Evolutionary conservation across 1,284 basidiomycete species (phyloP).

Genomic region (Melampsora abietis-canadensis): DNA sequence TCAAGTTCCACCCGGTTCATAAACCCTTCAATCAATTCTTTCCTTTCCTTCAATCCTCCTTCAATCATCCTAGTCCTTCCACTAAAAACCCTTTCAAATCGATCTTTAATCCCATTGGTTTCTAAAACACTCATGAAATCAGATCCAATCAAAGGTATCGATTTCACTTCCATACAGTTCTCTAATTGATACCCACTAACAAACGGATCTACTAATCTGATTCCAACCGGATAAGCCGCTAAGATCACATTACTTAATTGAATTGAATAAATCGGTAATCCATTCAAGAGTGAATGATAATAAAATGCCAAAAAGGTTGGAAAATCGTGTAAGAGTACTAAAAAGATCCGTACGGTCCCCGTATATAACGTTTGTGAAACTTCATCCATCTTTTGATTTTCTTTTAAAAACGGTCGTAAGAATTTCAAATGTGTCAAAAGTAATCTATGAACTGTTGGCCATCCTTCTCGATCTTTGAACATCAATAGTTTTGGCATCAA

Average conservation of each 20-base stretch:
- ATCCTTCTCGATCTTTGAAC: conserved; percentile 80
- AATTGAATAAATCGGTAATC: conserved; percentile 85
- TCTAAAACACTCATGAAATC: conserved; percentile 81
- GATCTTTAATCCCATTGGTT: conserved; percentile 67
- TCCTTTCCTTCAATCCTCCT: not conserved
- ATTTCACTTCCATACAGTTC: conserved; percentile 79
- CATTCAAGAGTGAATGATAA: conserved; percentile 91
- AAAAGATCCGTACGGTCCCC: conserved; percentile 82
- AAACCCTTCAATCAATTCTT: conserved; percentile 9
- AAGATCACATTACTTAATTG: conserved; percentile 96
- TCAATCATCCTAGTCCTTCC: conserved; percentile 55
- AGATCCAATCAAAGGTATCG: conserved; percentile 81
- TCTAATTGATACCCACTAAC: conserved; percentile 56
- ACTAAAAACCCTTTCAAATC: conserved; percentile 80
- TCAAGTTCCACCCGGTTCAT: conserved; percentile 44
- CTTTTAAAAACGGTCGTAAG: conserved; percentile 77
- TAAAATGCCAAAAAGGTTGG: conserved; percentile 96
- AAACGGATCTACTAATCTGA: conserved; percentile 78
- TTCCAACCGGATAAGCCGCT: conserved; percentile 81
- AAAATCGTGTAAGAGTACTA: conserved; percentile 96
- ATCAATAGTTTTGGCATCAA: conserved; percentile 95
- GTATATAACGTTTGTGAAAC: conserved; percentile 86
- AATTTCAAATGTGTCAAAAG: conserved; percentile 90
- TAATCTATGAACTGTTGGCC: conserved; percentile 92
- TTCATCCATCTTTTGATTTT: conserved; percentile 71